Base-by-base conservation (phyloP, 345 rosid genomes). In the Dipteronia dyeriana region DNA sequence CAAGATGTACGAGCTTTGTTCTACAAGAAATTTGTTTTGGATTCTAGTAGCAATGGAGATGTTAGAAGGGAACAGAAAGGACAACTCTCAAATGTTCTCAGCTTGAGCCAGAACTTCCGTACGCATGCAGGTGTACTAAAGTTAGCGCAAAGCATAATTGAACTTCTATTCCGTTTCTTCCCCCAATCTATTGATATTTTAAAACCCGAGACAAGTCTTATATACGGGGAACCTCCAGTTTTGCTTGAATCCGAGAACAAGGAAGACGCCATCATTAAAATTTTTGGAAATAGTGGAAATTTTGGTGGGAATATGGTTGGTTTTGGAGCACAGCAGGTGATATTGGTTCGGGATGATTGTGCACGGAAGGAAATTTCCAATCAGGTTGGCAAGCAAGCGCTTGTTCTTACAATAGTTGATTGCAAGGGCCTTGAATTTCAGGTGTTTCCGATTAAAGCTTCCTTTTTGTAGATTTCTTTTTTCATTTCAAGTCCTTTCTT, bases 371-470 rank as follows among this genome's bases (percentile, higher is more conserved):
- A 81, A 70, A 71, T 84, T n/a, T 60, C 61, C 8, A 63, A 75
- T 29, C 45, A 67, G 39, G 84, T 86, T n/a, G 85, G 87, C 54
- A 86, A 86, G 70, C 86, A 88, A 60, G 91, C 91, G 38, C 89
- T 88, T 73, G 84, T 86, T 29, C 68, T 86, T 76, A 88, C 86
- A 8, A 71, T 84, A 22, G 51, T 86, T 17, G 89, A 88, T 53
- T 78, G 91, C 81, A 88, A 84, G 78, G 91, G 91, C 66, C 70
- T 88, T 26, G 89, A 88, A 77, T 88, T 88, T 79, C 86, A 84
- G 91, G 91, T 86, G 4, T 47, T 66, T 66, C 22, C 19, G 19
- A 72, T n/a, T 9, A 5, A 31, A 43, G 20, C 11, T 26, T 31
- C 16, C 13, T 14, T 56, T 56, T 20, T 5, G 9, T 39, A 38